Evolutionary conservation across 2,329 filamentous ascomycete species (phyloP).

Genomic region (Colletotrichum tanaceti): DNA sequence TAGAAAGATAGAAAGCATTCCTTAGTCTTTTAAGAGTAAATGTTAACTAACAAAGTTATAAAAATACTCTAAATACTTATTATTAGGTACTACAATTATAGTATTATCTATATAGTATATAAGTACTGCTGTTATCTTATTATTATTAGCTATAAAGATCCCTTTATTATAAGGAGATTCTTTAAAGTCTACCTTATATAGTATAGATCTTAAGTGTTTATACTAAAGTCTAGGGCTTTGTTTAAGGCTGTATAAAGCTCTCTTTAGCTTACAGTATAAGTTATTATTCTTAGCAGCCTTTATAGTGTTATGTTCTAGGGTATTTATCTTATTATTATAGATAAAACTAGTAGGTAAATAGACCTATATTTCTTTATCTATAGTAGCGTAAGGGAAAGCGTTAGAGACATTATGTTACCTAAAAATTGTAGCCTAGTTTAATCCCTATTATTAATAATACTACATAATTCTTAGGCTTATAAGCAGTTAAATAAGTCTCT

Average conservation of each 20-base stretch:
- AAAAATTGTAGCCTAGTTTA: background rate
- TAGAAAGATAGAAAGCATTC: too few species aligned
- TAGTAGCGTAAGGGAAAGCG: background rate
- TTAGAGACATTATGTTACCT: background rate
- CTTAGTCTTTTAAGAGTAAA: too few species aligned
- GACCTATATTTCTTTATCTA: background rate
- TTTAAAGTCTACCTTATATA: background rate
- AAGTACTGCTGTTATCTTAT: background rate
- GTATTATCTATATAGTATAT: too few species aligned
- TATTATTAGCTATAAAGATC: background rate
- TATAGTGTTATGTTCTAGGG: background rate
- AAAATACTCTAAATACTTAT: too few species aligned
- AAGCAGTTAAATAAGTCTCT: too few species aligned
- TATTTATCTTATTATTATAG: background rate
- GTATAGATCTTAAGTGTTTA: background rate
- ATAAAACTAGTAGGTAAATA: background rate
- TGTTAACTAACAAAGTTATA: too few species aligned
- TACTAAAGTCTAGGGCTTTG: constrained; percentile 1
- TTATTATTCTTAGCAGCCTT: too few species aligned
- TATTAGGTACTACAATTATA: too few species aligned
- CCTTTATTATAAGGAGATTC: background rate
- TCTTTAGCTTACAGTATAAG: too few species aligned
- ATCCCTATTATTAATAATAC: background rate
- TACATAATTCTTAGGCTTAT: background rate
- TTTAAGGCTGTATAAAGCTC: too few species aligned